These are phyloP conservation scores for Colletotrichum camelliae DNA, from an alignment of 2,329 filamentous ascomycete species.

Conservation along the genomic window DNA sequence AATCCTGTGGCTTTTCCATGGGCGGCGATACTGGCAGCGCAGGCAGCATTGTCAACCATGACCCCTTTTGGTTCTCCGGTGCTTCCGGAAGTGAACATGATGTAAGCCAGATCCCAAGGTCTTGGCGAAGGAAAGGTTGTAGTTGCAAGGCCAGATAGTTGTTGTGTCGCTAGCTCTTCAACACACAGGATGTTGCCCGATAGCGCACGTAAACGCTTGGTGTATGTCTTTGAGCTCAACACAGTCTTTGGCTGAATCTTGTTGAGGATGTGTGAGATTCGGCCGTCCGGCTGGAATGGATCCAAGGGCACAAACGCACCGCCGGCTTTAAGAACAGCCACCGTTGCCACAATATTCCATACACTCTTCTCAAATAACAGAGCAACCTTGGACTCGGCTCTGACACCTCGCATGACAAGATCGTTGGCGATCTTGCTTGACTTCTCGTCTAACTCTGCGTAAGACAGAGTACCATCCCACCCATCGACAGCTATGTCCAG, in stretches of 20 bases:
- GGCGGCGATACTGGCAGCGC: background rate
- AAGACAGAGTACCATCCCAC: conserved; percentile 29
- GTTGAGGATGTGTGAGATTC: conserved; percentile 17
- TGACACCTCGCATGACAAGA: background rate
- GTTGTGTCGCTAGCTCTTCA: conserved; percentile 15
- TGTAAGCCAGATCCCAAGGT: conserved; percentile 12
- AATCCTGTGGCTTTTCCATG: conserved; percentile 7
- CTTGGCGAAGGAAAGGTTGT: background rate
- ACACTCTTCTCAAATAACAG: conserved; percentile 32
- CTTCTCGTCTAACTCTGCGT: conserved; percentile 25
- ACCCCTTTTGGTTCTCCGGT: conserved; percentile 26
- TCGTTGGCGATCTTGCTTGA: conserved; percentile 24
- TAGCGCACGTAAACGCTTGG: background rate
- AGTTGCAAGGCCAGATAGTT: background rate
- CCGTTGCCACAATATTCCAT: conserved; percentile 27
- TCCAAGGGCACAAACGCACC: conserved; percentile 18
- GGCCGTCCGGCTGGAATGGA: conserved; percentile 24
- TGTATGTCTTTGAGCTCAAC: background rate
- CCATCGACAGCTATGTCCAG: conserved; percentile 23
- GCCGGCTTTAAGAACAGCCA: conserved; percentile 20
- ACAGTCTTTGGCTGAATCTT: conserved; percentile 2
- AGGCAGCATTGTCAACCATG: conserved; percentile 19
- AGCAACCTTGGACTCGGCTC: conserved; percentile 22
- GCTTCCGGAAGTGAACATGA: conserved; percentile 25
- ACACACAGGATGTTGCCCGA: background rate